Evolutionary conservation across 192 early-diverging fungal species (phyloP), one percentile per base, ranked within the genome.

Genomic region (Gryganskiella cystojenkinii): DNA sequence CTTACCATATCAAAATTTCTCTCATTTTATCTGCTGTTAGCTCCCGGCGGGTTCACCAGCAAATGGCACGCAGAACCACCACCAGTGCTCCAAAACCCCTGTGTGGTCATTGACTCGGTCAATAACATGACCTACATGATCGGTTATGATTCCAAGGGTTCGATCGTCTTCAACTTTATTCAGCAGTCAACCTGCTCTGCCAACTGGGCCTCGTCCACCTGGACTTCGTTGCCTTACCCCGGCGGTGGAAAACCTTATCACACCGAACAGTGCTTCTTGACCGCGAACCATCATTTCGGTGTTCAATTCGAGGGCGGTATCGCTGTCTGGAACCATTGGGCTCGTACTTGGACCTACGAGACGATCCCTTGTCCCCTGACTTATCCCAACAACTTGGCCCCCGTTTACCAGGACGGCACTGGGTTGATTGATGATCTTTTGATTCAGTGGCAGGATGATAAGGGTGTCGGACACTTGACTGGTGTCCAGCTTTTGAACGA

Each of bases 51-150:
- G n/a, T n/a, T n/a, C n/a, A n/a, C 8, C 25, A 6, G 28, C 47
- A 78, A 46, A 56, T 78, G 74, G 74, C 74, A 78, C 22, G 28
- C 66, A 37, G 74, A 78, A 47, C 74, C 74, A 25, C 74, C 74
- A 69, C 74, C 74, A 69, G 74, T 78, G 35, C 67, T 78, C 47
- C 74, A 78, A 30, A 52, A 64, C 49, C 74, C 74, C 24, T 78
- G 74, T 47, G 40, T 78, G 22, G 67, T 78, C 33, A 78, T 78
- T n/a, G 74, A 78, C 43, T 30, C 47, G 19, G 61, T 40, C 37
- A 68, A 69, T 17, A 78, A 78, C 56, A 68, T 78, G 61, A 78
- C 74, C 56, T 78, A 78, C 56, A 78, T 78, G 74, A 63, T 78
- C 60, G 74, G 74, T 46, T 69, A 78, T 37, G 74, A 78, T 56